These are phyloP conservation scores for Papiliotrema flavescens DNA, from an alignment of 1,284 basidiomycete genomes.

Conservation along the genomic window DNA sequence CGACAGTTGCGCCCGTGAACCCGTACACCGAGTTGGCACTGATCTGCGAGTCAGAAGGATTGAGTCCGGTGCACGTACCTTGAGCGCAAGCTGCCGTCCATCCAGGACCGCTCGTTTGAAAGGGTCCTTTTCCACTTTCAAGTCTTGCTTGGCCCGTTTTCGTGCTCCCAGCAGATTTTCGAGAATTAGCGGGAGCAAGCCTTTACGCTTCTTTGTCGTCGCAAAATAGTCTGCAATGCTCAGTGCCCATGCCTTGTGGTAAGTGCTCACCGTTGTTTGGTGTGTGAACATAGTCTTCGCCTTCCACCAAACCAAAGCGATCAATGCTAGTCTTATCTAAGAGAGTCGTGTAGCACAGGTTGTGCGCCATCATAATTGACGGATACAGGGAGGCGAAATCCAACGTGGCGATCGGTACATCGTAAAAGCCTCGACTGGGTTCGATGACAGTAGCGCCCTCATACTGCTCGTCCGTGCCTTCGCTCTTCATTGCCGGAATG, in stretches of 20 bases:
- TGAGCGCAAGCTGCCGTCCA: slow-evolving; percentile 88
- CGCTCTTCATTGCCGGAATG: slow-evolving; percentile 74
- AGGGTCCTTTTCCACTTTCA: slow-evolving; percentile 91
- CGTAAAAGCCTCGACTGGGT: slow-evolving; percentile 88
- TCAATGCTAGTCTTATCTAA: slow-evolving; percentile 74
- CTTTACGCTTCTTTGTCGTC: slow-evolving; percentile 69
- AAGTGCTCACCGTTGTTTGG: slow-evolving; percentile 76
- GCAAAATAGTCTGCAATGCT: slow-evolving; percentile 70
- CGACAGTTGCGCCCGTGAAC: slow-evolving; percentile 92
- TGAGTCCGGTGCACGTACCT: slow-evolving; percentile 55
- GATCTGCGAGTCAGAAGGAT: slow-evolving; percentile 57
- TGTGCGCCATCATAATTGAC: slow-evolving; percentile 99
- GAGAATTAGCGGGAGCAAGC: slow-evolving; percentile 81
- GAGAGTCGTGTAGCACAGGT: slow-evolving; percentile 91
- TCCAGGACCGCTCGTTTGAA: slow-evolving; percentile 93
- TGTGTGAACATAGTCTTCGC: slow-evolving; percentile 68
- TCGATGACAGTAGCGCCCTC: slow-evolving; percentile 97
- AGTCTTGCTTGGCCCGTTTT: slow-evolving; percentile 86
- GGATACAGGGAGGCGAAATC: slow-evolving; percentile 97
- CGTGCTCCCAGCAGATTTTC: slow-evolving; percentile 87
- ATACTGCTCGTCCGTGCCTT: slow-evolving; percentile 90
- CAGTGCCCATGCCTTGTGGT: neutral
- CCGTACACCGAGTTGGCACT: slow-evolving; percentile 97
- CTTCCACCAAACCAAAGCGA: slow-evolving; percentile 69
- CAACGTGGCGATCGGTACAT: slow-evolving; percentile 88